Evolutionary conservation across 192 early-diverging fungal genomes (phyloP).

Genomic region (Linnemannia hyalina): DNA sequence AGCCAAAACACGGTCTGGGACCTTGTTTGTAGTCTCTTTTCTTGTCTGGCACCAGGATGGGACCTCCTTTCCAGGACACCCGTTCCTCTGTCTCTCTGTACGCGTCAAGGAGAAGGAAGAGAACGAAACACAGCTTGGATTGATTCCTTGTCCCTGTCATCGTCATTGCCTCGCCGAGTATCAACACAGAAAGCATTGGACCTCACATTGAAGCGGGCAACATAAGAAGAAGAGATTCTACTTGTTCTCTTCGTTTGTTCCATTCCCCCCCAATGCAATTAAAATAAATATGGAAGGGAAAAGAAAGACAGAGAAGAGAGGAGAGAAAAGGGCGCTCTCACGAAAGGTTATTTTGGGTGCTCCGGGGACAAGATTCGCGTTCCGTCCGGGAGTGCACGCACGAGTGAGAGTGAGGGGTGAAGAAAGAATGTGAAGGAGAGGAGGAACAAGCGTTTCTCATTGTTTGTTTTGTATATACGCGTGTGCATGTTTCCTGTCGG

Average conservation of each 20-base stretch:
- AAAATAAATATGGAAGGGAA: background rate
- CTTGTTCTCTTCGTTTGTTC: background rate
- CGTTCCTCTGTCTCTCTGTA: background rate
- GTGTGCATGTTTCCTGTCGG: background rate
- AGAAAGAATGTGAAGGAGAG: background rate
- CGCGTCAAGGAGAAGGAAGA: background rate
- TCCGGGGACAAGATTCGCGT: slow-evolving; percentile 17
- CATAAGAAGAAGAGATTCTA: background rate
- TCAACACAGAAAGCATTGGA: background rate
- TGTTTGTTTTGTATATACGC: background rate
- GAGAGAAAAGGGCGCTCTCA: background rate
- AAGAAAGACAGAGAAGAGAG: background rate
- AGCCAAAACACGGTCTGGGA: background rate
- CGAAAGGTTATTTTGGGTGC: slow-evolving; percentile 10
- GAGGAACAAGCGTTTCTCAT: background rate
- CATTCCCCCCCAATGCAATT: background rate
- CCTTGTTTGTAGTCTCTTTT: background rate
- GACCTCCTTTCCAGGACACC: background rate
- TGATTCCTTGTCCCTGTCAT: background rate
- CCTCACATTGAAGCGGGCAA: background rate
- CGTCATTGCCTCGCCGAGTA: background rate
- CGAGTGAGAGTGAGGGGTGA: background rate
- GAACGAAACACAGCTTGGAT: background rate
- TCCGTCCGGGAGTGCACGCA: slow-evolving; percentile 1
- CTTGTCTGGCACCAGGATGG: background rate